Evolutionary conservation across 306 rosid genomes (phyloP).

Genomic region (Purshia tridentata): DNA sequence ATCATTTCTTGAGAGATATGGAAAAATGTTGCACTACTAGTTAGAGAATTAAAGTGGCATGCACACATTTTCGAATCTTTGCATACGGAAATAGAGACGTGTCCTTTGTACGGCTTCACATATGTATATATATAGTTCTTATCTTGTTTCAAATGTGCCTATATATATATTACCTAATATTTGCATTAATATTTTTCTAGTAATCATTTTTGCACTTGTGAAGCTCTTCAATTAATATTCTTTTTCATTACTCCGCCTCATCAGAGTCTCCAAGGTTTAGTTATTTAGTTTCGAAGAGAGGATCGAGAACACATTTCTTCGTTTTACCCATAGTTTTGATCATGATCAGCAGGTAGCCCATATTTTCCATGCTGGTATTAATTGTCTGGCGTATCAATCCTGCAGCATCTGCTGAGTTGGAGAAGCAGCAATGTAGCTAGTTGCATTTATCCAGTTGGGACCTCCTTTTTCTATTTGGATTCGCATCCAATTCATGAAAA

Average conservation of each 20-base stretch:
- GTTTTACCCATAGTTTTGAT: not conserved
- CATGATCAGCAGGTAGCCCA: not conserved
- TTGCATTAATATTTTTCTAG: no score
- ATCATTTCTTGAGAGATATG: slow-evolving; percentile 49
- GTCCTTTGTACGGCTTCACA: slow-evolving; percentile 56
- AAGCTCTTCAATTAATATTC: not conserved
- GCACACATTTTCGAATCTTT: slow-evolving; percentile 45
- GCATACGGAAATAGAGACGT: slow-evolving; percentile 38
- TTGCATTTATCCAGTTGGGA: slow-evolving; percentile 36
- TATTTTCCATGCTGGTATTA: not conserved
- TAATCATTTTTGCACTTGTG: no score
- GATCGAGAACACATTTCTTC: no score
- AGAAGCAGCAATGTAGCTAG: not conserved
- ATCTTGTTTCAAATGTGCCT: not conserved
- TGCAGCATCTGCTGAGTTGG: slow-evolving; percentile 1
- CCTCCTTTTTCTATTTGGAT: slow-evolving; percentile 25
- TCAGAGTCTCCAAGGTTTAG: no score
- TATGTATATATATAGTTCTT: not conserved
- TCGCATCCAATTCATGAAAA: slow-evolving; percentile 39
- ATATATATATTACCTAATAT: no score
- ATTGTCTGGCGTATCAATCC: not conserved
- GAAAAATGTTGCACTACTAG: not conserved
- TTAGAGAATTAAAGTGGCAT: slow-evolving; percentile 10
- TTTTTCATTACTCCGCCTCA: no score
- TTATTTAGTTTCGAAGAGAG: no score